These are phyloP conservation scores for Xylariales sp. DNA, from an alignment of 2,329 filamentous ascomycete species.

Conservation along the genomic window DNA sequence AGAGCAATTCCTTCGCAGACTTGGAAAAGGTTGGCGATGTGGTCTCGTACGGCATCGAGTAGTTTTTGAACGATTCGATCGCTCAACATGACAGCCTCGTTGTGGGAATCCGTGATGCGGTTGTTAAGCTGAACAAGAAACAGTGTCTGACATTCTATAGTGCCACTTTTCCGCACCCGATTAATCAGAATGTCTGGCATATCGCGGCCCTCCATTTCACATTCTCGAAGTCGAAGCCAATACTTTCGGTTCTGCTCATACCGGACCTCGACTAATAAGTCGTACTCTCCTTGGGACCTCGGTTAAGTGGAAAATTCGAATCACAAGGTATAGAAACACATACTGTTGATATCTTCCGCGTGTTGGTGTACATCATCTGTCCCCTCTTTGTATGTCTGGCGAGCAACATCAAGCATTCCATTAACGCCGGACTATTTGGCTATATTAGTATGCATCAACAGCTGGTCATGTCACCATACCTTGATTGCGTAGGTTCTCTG, in stretches of 20 bases:
- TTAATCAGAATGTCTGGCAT: constrained; percentile 76
- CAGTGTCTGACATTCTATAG: constrained; percentile 82
- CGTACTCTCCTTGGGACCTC: constrained; percentile 42
- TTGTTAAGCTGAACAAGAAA: constrained; percentile 76
- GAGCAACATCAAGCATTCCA: constrained; percentile 80
- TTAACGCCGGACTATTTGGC: constrained; percentile 65
- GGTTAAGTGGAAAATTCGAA: background rate
- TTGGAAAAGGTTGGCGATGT: constrained; percentile 72
- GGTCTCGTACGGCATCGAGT: constrained; percentile 63
- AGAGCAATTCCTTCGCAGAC: constrained; percentile 83
- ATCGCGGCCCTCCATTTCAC: constrained; percentile 55
- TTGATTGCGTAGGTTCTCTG: constrained; percentile 89
- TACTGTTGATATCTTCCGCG: constrained; percentile 63
- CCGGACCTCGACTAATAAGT: constrained; percentile 61
- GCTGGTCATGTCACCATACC: constrained; percentile 32
- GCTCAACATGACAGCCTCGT: constrained; percentile 79
- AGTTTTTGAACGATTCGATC: constrained; percentile 71
- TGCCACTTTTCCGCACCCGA: constrained; percentile 63
- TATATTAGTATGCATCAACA: constrained; percentile 2
- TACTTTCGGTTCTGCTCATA: constrained; percentile 77
- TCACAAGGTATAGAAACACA: constrained; percentile 13
- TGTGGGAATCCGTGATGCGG: constrained; percentile 73
- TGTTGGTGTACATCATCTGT: constrained; percentile 73
- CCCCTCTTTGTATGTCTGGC: constrained; percentile 85
- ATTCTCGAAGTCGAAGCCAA: constrained; percentile 63